A percentile compares a stretch with the other conserved stretches of the same genome.
phyloP scores from a whole-genome alignment of 2,329 filamentous ascomycete species.

The Nakataea oryzae region DNA sequence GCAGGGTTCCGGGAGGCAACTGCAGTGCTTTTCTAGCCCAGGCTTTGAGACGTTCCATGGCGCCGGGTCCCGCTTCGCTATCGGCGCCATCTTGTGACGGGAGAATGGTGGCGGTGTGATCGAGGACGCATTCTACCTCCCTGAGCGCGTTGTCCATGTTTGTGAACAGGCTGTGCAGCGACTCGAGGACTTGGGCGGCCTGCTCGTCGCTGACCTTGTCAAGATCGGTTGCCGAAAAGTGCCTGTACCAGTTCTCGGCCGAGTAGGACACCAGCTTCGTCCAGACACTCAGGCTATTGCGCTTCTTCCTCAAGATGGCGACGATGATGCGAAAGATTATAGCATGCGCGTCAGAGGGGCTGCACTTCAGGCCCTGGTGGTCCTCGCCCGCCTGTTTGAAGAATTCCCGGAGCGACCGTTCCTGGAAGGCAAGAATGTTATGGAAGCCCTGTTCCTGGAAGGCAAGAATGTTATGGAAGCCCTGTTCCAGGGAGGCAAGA shows the following conservation, averaged over 20 bases:
- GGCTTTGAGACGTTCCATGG: neutral
- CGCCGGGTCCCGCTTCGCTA: neutral
- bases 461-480: slow-evolving; percentile 4
- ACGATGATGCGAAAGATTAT: slow-evolving; percentile 1
- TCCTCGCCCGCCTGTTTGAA: slow-evolving; percentile 1
- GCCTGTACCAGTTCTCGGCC: neutral
- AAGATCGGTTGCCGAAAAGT: slow-evolving; percentile 1
- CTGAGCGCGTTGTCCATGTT: slow-evolving; percentile 4
- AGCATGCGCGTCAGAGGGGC: neutral
- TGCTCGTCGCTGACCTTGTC: neutral
- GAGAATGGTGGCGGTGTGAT: neutral
- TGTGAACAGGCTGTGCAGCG: slow-evolving; percentile 1
- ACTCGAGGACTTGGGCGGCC: neutral
- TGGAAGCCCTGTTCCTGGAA: slow-evolving; percentile 9
- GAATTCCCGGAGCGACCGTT: slow-evolving; percentile 6
- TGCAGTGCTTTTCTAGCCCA: slow-evolving; percentile 4
- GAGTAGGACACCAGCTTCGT: neutral
- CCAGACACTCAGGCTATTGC: too few relatives aligned
- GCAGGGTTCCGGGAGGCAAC: neutral
- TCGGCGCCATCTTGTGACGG: neutral
- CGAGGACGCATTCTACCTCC: neutral
- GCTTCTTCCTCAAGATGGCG: neutral
- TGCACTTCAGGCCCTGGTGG: neutral
- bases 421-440: slow-evolving; percentile 7
- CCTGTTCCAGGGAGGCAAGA: slow-evolving; percentile 7